Conservation (phyloP, 2,329 filamentous ascomycete genomes). For the Fusarium devonianum region DNA sequence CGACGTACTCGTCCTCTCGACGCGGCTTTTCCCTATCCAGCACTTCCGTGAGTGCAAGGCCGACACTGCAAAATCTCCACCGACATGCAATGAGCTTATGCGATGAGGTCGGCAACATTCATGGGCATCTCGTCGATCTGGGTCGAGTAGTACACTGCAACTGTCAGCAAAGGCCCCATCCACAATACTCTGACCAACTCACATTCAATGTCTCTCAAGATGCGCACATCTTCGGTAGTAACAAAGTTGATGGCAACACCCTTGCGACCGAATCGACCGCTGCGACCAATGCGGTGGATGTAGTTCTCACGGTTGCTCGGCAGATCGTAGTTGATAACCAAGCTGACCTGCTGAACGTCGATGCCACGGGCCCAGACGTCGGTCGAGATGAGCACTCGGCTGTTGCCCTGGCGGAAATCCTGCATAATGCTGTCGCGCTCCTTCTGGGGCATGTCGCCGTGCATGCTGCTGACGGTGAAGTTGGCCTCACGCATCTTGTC, state of each 20-base stretch:
- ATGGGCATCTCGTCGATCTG: conserved; percentile 99
- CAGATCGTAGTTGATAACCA: conserved; percentile 99
- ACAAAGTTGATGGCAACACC: conserved; percentile 99
- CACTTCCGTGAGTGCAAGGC: not conserved
- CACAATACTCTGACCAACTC: conserved; percentile 49
- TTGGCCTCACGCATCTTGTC: conserved; percentile 99
- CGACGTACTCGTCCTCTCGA: conserved; percentile 25
- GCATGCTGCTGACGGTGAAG: conserved; percentile 98
- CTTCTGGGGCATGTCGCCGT: conserved; percentile 98
- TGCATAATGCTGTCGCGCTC: conserved; percentile 99
- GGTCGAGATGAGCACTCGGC: conserved; percentile 93
- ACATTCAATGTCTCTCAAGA: conserved; percentile 95
- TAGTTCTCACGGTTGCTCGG: conserved; percentile 99
- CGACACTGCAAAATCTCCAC: not conserved
- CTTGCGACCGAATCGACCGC: conserved; percentile 94
- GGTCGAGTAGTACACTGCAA: conserved; percentile 86
- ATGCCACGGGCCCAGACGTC: conserved; percentile 99
- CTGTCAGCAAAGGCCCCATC: conserved; percentile 44
- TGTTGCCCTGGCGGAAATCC: conserved; percentile 96
- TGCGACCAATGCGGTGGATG: conserved; percentile 96
- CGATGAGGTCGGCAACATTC: conserved; percentile 77
- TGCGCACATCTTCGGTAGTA: conserved; percentile 96
- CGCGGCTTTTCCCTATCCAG: conserved; percentile 13
- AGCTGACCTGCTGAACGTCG: conserved; percentile 96
- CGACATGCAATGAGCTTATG: conserved; percentile 45